phyloP scores from a whole-genome alignment of 1,284 basidiomycete genomes.

The Fomitopsis schrenkii region DNA sequence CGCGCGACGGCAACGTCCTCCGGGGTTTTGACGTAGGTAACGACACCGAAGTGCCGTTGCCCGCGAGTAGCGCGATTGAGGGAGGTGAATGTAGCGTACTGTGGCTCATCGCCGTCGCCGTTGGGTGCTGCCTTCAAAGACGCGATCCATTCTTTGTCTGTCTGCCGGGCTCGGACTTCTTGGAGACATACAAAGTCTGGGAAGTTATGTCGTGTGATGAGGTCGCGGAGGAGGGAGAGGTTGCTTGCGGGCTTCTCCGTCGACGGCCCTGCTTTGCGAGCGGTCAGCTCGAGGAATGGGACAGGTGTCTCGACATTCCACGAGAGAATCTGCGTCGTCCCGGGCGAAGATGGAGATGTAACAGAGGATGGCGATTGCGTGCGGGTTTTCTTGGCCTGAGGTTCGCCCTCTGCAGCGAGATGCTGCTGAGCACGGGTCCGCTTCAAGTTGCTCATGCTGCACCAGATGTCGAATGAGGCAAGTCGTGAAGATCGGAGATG shows the following conservation, averaged over 20 bases:
- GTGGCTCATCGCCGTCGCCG: conserved; percentile 12
- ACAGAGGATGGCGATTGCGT: not conserved
- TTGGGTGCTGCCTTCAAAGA: conserved; percentile 17
- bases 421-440: not conserved
- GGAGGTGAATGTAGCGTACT: conserved; percentile 20
- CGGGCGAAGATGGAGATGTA: not conserved
- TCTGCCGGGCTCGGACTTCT: conserved; percentile 23
- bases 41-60: conserved; percentile 23
- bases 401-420: not conserved
- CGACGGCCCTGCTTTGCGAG: conserved; percentile 16
- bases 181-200: conserved; percentile 25
- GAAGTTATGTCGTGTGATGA: conserved; percentile 18
- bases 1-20: conserved; percentile 12
- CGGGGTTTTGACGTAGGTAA: conserved; percentile 17
- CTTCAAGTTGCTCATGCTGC: not conserved
- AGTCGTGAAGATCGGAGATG: not conserved
- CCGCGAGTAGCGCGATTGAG: conserved; percentile 20
- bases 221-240: conserved; percentile 18
- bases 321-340: conserved; percentile 15
- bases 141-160: conserved; percentile 23
- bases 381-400: not conserved
- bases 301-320: conserved; percentile 25
- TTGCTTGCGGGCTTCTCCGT: conserved; percentile 9
- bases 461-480: not conserved
- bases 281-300: conserved; percentile 19